A percentile compares a stretch with the other conserved stretches of the same genome.
Conservation (phyloP, 2,329 filamentous ascomycete species). For the Beauveria medogensis region DNA sequence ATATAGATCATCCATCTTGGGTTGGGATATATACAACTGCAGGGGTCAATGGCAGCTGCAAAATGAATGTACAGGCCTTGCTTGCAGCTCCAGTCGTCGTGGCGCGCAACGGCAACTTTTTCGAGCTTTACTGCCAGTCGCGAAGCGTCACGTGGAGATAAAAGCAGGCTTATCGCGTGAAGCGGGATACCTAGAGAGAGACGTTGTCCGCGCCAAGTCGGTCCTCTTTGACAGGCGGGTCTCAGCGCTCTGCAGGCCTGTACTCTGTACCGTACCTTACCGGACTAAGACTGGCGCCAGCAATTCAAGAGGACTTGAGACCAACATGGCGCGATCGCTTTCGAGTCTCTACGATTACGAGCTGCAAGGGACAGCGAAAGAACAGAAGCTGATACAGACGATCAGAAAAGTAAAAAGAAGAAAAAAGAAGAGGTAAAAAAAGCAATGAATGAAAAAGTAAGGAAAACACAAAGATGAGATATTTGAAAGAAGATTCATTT, state of each 20-base stretch:
- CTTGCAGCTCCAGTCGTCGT: neutral
- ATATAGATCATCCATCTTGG: conserved; percentile 85
- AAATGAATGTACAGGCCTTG: conserved; percentile 9
- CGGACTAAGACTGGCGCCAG: neutral
- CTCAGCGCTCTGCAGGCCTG: neutral
- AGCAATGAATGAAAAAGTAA: too few species aligned
- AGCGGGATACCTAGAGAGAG: neutral
- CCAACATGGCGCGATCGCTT: neutral
- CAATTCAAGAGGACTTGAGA: neutral
- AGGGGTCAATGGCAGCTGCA: conserved; percentile 17
- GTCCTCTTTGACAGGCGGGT: neutral
- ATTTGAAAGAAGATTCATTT: too few species aligned
- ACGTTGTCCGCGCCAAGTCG: neutral
- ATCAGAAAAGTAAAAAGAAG: neutral
- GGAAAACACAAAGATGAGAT: too few species aligned
- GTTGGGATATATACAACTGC: conserved; percentile 11
- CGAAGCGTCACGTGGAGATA: conserved; percentile 9
- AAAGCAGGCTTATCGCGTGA: neutral
- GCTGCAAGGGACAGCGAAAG: too few species aligned
- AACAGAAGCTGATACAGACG: too few species aligned
- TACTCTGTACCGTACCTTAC: neutral
- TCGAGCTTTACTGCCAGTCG: conserved; percentile 7
- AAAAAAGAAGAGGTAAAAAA: neutral
- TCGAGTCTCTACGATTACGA: neutral
- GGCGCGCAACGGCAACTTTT: conserved; percentile 15